A percentile compares a stretch with the other conserved stretches of the same genome.
Evolutionary conservation across 2,329 filamentous ascomycete genomes (phyloP).

Genomic region (Aplosporella prunicola): DNA sequence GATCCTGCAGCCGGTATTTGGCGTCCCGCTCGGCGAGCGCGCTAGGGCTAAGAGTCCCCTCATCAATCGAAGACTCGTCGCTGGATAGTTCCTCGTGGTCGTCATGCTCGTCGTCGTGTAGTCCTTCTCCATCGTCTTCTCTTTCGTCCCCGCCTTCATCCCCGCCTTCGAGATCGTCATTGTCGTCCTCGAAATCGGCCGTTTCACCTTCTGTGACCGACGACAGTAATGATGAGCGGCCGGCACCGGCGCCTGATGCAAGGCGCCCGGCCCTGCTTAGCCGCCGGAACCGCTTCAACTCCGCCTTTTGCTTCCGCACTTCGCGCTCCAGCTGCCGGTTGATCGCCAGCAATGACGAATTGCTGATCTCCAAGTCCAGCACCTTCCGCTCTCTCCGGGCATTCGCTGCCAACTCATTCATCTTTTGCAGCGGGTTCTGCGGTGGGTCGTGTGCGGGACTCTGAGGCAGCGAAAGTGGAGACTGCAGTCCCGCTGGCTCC

Average conservation of each 20-base stretch:
- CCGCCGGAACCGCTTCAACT: conserved; percentile 77
- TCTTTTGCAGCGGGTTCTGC: conserved; percentile 44
- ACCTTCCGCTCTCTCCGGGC: conserved; percentile 90
- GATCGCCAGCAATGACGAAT: conserved; percentile 88
- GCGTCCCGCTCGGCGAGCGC: conserved; percentile 35
- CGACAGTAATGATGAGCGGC: conserved; percentile 21
- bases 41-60: conserved; percentile 33
- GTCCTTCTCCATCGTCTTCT: conserved; percentile 23
- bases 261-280: conserved; percentile 62
- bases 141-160: conserved; percentile 24
- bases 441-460: conserved; percentile 45
- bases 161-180: conserved; percentile 28
- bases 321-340: conserved; percentile 88
- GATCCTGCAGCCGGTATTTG: conserved; percentile 60
- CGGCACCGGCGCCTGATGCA: conserved; percentile 37
- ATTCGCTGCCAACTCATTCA: conserved; percentile 73
- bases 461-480: conserved; percentile 27
- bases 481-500: conserved; percentile 8
- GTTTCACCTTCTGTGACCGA: conserved; percentile 27
- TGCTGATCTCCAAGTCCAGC: conserved; percentile 90
- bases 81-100: conserved; percentile 37
- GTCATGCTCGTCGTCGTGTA: conserved; percentile 30
- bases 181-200: conserved; percentile 18
- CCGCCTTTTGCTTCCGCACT: conserved; percentile 80
- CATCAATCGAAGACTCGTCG: conserved; percentile 44